phyloP scores from a whole-genome alignment of 164 flowering plant species.

The Sextonia rubra region DNA sequence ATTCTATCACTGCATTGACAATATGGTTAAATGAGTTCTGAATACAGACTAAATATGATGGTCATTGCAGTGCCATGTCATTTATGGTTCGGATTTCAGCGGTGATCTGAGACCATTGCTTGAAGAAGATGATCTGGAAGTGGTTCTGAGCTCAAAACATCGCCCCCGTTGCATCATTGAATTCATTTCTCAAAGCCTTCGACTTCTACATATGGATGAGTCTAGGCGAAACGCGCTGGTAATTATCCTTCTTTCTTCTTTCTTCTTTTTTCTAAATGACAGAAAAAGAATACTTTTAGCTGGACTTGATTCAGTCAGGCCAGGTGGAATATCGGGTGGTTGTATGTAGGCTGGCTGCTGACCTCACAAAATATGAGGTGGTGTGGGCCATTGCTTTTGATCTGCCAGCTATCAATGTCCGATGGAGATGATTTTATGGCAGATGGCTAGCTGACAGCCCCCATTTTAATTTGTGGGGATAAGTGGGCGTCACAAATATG shows the following conservation, averaged over 20 bases:
- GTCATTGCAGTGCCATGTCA: slow-evolving; percentile 79
- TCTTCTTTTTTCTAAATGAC: too few species aligned
- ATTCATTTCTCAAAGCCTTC: slow-evolving; percentile 81
- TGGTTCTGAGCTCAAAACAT: slow-evolving; percentile 69
- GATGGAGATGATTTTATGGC: too few species aligned
- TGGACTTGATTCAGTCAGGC: too few species aligned
- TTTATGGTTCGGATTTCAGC: slow-evolving; percentile 65
- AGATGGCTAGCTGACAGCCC: too few species aligned
- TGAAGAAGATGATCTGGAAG: slow-evolving; percentile 63
- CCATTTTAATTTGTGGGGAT: too few species aligned
- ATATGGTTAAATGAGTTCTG: background rate
- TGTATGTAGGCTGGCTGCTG: too few species aligned
- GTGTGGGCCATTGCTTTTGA: too few species aligned
- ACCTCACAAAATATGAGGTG: too few species aligned
- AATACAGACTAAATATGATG: background rate
- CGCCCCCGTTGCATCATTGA: slow-evolving; percentile 86
- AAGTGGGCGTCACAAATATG: too few species aligned
- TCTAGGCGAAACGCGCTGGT: slow-evolving; percentile 62
- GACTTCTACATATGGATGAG: slow-evolving; percentile 60
- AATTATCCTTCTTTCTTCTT: slow-evolving; percentile 11
- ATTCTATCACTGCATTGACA: background rate
- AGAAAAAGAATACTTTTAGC: too few species aligned
- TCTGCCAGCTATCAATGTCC: too few species aligned
- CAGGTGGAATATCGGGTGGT: too few species aligned
- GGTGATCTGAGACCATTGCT: slow-evolving; percentile 54